Conservation (phyloP, 2,329 filamentous ascomycete genomes). For the Fusarium palustre region DNA sequence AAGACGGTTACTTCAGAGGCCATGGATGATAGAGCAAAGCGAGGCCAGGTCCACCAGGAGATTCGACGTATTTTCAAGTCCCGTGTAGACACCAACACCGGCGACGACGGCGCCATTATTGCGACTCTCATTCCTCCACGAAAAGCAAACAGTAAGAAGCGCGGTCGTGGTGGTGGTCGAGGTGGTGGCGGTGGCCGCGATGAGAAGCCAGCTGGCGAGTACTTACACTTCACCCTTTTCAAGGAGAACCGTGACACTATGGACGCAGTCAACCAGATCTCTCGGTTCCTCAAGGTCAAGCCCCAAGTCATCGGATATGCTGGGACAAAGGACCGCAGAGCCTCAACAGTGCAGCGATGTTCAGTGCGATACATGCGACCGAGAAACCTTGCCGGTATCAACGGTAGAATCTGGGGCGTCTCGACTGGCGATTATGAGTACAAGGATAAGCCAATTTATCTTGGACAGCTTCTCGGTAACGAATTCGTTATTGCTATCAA, state of each 20-base stretch:
- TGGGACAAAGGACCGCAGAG: constrained; percentile 90
- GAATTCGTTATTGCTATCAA: constrained; percentile 94
- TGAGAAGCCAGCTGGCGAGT: constrained; percentile 70
- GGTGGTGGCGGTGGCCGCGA: constrained; percentile 40
- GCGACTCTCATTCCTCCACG: constrained; percentile 71
- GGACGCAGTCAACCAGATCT: constrained; percentile 84
- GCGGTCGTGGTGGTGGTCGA: constrained; percentile 43
- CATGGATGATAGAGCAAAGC: constrained; percentile 59
- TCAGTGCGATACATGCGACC: constrained; percentile 68
- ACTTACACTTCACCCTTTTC: constrained; percentile 90
- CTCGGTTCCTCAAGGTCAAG: constrained; percentile 79
- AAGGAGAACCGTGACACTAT: constrained; percentile 98
- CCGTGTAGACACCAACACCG: constrained; percentile 79
- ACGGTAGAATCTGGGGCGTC: constrained; percentile 71
- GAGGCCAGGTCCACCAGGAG: constrained; percentile 66
- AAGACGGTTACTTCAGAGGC: constrained; percentile 55
- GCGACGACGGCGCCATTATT: constrained; percentile 68
- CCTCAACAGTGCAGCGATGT: constrained; percentile 85
- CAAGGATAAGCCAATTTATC: constrained; percentile 74
- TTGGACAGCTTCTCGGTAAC: constrained; percentile 89
- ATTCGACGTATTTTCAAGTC: constrained; percentile 85
- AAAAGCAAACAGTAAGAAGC: constrained; percentile 48
- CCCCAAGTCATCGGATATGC: constrained; percentile 79
- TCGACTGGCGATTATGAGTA: constrained; percentile 86
- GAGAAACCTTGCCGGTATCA: constrained; percentile 73